Evolutionary conservation across 2,329 filamentous ascomycete species (phyloP).

Genomic region (Colletotrichum eleusines): DNA sequence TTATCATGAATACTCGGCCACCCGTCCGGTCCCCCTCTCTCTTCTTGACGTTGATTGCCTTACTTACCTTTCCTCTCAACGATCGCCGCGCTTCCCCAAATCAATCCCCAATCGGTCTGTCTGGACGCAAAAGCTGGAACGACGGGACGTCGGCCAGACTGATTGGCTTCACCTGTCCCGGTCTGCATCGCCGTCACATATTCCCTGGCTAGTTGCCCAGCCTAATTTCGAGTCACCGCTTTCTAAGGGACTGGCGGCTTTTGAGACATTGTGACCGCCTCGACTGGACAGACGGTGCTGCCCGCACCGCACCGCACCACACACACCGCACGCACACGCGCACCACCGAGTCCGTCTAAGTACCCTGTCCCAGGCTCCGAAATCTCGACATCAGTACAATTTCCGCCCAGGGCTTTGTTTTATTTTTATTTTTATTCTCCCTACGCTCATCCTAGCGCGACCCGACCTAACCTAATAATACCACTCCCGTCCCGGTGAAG

Average conservation of each 20-base stretch:
- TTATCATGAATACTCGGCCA: conserved; percentile 7
- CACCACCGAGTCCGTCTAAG: conserved; percentile 7
- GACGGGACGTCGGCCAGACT: conserved; percentile 16
- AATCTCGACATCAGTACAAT: conserved; percentile 23
- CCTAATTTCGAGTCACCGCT: conserved; percentile 40
- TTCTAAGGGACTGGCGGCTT: conserved; percentile 21
- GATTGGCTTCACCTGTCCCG: conserved; percentile 31
- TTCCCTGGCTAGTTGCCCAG: conserved; percentile 17
- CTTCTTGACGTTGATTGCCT: background rate
- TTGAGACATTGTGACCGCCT: conserved; percentile 43
- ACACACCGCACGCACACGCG: background rate
- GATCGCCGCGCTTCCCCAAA: conserved; percentile 16
- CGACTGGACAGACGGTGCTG: conserved; percentile 6
- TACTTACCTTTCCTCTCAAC: conserved; percentile 7
- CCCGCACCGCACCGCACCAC: conserved; percentile 3
- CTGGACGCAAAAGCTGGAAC: conserved; percentile 34
- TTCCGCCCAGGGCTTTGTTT: conserved; percentile 28
- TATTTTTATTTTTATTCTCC: conserved; percentile 10
- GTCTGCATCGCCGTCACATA: conserved; percentile 26
- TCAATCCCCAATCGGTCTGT: conserved; percentile 27
- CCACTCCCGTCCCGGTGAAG: conserved; percentile 20
- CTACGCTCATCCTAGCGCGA: conserved; percentile 25
- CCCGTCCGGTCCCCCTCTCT: background rate
- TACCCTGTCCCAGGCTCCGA: conserved; percentile 4
- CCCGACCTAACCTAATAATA: conserved; percentile 24